Base-by-base conservation (phyloP, 306 rosid genomes). In the Morella rubra region DNA sequence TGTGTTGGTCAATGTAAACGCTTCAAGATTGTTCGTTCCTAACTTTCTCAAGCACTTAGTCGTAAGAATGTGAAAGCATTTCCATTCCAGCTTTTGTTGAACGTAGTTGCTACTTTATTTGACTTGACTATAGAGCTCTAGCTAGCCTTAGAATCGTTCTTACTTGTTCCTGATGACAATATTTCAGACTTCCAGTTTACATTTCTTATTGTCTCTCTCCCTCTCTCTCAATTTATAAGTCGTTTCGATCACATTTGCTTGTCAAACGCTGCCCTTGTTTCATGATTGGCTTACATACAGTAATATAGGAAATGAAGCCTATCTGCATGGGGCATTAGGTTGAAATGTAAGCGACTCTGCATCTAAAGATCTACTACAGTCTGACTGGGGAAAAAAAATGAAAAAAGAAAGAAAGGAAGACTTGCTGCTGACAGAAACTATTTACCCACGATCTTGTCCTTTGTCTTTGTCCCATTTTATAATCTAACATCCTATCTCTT, bases 231-330 rank as follows among this genome's bases (percentile, higher is more conserved):
- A n/a, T 55, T 7, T 8, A 59, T 4, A 15, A 64, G 12, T 66
- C 9, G 27, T 66, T 18, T 42, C 71, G n/a, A 14, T 77, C 70
- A 71, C 47, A 54, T 14, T 68, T 58, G 55, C 71, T 74, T 62
- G 68, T 50, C 56, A 7, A 76, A 54, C 56, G 12, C 76, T 75
- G 73, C 41, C 61, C 80, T 69, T 75, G 55, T 44, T 62, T 75
- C 50, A 75, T 41, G 61, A 81, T 75, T 76, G 76, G 77, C 65
- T 51, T 69, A 37, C 77, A 51, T 46, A 45, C 15, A 20, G 32
- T 49, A 40, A 66, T 49, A 3, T 5, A 52, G 44, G 13, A 56
- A 16, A n/a, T 41, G 12, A 12, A 10, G 47, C 19, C 52, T 44
- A 18, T 52, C 47, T 69, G 54, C 24, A 19, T 69, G 27, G 62